Conservation (phyloP, 2,329 filamentous ascomycete species). For the Fusarium phyllophilum region DNA sequence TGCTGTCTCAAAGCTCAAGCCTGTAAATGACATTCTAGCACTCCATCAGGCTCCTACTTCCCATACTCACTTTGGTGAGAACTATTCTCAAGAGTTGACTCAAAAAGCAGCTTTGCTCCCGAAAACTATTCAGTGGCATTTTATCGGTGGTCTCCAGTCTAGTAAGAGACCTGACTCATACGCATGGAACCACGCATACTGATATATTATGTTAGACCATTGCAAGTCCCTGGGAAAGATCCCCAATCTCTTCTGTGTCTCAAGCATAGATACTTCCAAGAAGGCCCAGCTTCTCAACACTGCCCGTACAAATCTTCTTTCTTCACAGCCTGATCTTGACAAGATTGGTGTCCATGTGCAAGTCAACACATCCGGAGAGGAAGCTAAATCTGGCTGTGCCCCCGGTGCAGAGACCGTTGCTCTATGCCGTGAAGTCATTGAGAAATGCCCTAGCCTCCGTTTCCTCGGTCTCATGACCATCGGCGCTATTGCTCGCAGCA, state of each 20-base stretch:
- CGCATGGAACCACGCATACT: not conserved
- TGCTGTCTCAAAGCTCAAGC: constrained; percentile 96
- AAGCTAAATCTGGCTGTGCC: constrained; percentile 82
- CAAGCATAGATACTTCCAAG: constrained; percentile 87
- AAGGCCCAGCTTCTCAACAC: constrained; percentile 87
- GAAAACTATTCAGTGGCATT: constrained; percentile 85
- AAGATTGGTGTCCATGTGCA: constrained; percentile 84
- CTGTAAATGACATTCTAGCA: constrained; percentile 87
- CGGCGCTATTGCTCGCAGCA: constrained; percentile 88
- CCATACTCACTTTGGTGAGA: constrained; percentile 91
- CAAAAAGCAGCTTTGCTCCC: constrained; percentile 88
- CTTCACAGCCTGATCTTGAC: constrained; percentile 50
- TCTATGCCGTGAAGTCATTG: constrained; percentile 76
- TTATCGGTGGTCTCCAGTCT: constrained; percentile 93
- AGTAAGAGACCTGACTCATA: constrained; percentile 49
- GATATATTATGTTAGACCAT: constrained; percentile 69
- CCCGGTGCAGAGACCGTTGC: constrained; percentile 70
- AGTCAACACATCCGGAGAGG: constrained; percentile 93
- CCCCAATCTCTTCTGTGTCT: constrained; percentile 90
- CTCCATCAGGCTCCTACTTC: constrained; percentile 71
- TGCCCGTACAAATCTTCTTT: constrained; percentile 70
- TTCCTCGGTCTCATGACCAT: constrained; percentile 96
- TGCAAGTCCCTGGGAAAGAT: constrained; percentile 88
- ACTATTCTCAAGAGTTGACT: constrained; percentile 89
- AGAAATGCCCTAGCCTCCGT: constrained; percentile 76